These are phyloP conservation scores for Camellia granthamiana DNA, from an alignment of 148 eudicot species.

Conservation along the genomic window DNA sequence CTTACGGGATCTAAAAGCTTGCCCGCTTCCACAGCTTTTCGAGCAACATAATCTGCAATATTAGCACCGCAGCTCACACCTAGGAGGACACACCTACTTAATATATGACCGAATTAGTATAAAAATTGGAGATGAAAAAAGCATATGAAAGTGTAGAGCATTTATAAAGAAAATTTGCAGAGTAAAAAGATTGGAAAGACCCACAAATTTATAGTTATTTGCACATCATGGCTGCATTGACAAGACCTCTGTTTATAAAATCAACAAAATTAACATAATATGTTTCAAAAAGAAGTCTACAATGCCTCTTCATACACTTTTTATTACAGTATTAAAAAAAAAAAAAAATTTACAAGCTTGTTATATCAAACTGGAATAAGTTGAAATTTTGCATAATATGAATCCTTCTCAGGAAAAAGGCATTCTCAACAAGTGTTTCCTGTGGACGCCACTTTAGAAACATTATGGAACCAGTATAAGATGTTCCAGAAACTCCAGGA, in stretches of 20 bases:
- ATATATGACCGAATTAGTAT: not conserved
- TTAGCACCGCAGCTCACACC: conserved; percentile 92
- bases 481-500: too few species aligned
- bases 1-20: conserved; percentile 74
- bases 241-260: not conserved
- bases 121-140: not conserved
- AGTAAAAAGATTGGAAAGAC: not conserved
- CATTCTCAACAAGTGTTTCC: not conserved
- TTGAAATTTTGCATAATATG: not conserved
- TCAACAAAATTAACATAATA: not conserved
- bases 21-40: conserved; percentile 60
- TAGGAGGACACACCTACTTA: conserved; percentile 73
- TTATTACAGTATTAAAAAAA: not conserved
- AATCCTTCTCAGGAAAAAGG: not conserved
- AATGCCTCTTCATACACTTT: not conserved
- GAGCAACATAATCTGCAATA: conserved; percentile 71
- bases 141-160: not conserved
- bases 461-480: too few species aligned
- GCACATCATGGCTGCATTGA: too few species aligned
- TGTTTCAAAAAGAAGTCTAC: not conserved
- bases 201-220: too few species aligned
- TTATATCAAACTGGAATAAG: not conserved
- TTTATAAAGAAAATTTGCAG: not conserved
- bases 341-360: not conserved
- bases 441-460: not conserved